phyloP scores from a whole-genome alignment of 768 basidiomycete species.

The Tremella yokohamensis region DNA sequence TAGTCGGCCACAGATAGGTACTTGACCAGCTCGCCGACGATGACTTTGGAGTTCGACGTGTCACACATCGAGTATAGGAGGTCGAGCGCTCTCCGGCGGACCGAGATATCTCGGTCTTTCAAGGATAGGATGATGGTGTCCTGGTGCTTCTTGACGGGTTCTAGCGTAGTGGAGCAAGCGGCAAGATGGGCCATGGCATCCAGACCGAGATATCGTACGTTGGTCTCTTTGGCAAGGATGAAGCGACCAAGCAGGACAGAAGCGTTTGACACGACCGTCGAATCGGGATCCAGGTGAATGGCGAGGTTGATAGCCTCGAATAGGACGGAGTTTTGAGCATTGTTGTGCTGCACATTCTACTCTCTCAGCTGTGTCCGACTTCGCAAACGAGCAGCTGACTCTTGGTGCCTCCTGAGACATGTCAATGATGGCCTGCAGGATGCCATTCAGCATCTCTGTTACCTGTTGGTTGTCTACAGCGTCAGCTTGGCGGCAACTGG shows the following conservation, averaged over 20 bases:
- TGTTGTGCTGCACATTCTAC: constrained; percentile 94
- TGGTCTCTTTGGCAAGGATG: constrained; percentile 97
- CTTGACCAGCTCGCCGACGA: constrained; percentile 89
- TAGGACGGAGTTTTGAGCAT: constrained; percentile 95
- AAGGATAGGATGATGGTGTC: constrained; percentile 89
- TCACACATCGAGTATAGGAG: constrained; percentile 99
- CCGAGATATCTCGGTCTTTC: constrained; percentile 95
- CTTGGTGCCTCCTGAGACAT: constrained; percentile 76
- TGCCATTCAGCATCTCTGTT: constrained; percentile 69
- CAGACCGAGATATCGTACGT: constrained; percentile 92
- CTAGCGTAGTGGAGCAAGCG: constrained; percentile 83
- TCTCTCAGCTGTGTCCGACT: constrained; percentile 1
- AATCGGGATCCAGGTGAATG: constrained; percentile 90
- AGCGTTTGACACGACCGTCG: constrained; percentile 79
- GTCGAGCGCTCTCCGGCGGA: constrained; percentile 87
- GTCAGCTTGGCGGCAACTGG: neutral
- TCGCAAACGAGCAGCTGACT: constrained; percentile 11
- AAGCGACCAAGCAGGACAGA: constrained; percentile 89
- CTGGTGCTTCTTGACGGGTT: constrained; percentile 91
- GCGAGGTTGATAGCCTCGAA: constrained; percentile 97
- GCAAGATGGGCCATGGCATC: constrained; percentile 99
- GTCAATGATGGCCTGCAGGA: constrained; percentile 84
- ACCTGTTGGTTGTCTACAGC: constrained; percentile 74
- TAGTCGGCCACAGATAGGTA: constrained; percentile 97
- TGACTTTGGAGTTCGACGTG: constrained; percentile 88